These are phyloP conservation scores for Xylaria nigripes DNA, from an alignment of 495 filamentous ascomycete species.

Conservation along the genomic window DNA sequence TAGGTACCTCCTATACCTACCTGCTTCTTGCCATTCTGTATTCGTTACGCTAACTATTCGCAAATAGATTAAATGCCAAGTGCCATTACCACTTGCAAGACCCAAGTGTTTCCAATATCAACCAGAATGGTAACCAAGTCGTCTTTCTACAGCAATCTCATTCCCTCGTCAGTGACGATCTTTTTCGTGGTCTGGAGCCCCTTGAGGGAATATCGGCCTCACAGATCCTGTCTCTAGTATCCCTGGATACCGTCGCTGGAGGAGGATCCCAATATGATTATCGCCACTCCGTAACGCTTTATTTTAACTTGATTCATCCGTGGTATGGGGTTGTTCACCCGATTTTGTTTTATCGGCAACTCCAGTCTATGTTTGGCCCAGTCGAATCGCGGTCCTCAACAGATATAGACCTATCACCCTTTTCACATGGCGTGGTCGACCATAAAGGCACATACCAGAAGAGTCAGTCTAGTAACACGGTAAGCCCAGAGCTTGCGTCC, in stretches of 20 bases:
- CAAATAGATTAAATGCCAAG: conserved; percentile 22
- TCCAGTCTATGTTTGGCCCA: conserved; percentile 8
- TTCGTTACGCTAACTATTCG: conserved; percentile 6
- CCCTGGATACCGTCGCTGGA: conserved; percentile 11
- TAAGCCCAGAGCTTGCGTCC: conserved; percentile 8
- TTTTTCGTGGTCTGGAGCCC: conserved; percentile 22
- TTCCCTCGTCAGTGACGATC: conserved; percentile 18
- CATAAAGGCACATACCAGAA: conserved; percentile 3
- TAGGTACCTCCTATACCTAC: neutral
- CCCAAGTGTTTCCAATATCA: conserved; percentile 9
- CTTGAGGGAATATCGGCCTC: conserved; percentile 21
- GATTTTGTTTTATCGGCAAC: conserved; percentile 20
- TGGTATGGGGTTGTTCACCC: conserved; percentile 26
- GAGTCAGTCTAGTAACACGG: neutral
- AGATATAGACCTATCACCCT: conserved; percentile 7
- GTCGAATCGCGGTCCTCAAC: conserved; percentile 11
- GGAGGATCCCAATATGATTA: conserved; percentile 16
- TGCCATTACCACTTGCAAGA: conserved; percentile 28
- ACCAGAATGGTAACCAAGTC: conserved; percentile 13
- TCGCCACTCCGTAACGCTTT: conserved; percentile 15
- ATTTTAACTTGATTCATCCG: conserved; percentile 23
- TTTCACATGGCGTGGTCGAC: conserved; percentile 8
- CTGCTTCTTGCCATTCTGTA: neutral
- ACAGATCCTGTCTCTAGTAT: conserved; percentile 24
- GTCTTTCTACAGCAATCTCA: conserved; percentile 22